phyloP scores from a whole-genome alignment of 228 moss, liverwort and hornwort species.

The Sphagnum magellanicum region DNA sequence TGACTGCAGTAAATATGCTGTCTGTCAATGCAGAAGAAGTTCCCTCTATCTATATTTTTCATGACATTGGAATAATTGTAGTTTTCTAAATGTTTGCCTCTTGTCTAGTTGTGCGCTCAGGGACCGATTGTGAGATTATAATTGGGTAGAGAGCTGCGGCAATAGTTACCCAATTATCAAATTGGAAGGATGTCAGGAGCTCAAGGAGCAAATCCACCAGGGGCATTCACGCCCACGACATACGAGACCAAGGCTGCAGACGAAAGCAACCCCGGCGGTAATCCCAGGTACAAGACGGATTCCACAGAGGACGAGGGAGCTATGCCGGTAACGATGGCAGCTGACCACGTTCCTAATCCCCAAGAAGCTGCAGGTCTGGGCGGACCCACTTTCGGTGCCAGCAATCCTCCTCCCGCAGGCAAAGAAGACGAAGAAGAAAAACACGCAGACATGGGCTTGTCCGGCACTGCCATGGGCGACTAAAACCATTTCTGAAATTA shows the following conservation, averaged over 20 bases:
- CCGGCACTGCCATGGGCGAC: slow-evolving; percentile 1
- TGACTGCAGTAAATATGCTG: too few species aligned
- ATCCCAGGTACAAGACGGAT: slow-evolving; percentile 21
- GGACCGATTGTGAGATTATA: too few species aligned
- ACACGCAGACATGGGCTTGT: slow-evolving; percentile 19
- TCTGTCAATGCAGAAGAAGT: too few species aligned
- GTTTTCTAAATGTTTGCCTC: too few species aligned
- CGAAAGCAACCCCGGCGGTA: slow-evolving; percentile 12
- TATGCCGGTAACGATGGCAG: slow-evolving; percentile 29
- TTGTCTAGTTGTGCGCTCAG: too few species aligned
- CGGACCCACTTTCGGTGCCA: slow-evolving; percentile 34
- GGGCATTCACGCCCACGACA: slow-evolving; percentile 29
- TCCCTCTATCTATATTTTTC: too few species aligned
- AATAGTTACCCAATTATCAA: too few species aligned
- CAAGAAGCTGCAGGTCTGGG: slow-evolving; percentile 39
- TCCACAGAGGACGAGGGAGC: slow-evolving; percentile 31
- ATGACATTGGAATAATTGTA: too few species aligned
- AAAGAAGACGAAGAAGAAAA: too few species aligned
- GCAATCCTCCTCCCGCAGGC: slow-evolving; percentile 10
- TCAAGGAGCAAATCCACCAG: slow-evolving; percentile 41
- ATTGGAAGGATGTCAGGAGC: slow-evolving; percentile 40
- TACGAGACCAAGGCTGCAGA: slow-evolving; percentile 13
- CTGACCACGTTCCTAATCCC: slow-evolving; percentile 24
- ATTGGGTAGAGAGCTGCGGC: too few species aligned
- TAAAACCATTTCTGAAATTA: too few species aligned